Evolutionary conservation across 139 green algal species (phyloP).

Genomic region (Dunaliella sp.): DNA sequence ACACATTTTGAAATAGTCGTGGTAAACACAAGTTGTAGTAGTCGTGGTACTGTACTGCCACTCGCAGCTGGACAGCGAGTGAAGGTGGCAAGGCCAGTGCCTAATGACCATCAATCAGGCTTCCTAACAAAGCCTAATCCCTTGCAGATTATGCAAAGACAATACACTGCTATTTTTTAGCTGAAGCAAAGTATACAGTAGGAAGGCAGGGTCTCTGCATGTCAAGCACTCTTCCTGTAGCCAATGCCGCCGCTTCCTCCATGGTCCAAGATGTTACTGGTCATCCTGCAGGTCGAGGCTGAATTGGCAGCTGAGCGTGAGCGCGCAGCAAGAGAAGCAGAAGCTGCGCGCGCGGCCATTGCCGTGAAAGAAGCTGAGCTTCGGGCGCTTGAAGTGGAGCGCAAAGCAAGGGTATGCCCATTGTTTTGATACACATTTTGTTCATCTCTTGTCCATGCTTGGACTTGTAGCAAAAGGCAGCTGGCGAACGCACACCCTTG

Average conservation of each 20-base stretch:
- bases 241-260: not conserved
- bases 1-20: no score
- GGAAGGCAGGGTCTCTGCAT: not conserved
- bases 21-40: no score
- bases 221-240: not conserved
- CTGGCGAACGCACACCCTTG: no score
- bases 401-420: constrained; percentile 30
- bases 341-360: constrained; percentile 40
- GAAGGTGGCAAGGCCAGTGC: no score
- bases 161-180: not conserved
- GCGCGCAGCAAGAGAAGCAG: constrained; percentile 36
- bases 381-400: constrained; percentile 37
- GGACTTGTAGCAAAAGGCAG: no score
- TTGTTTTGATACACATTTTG: no score
- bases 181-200: not conserved
- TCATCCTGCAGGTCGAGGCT: constrained; percentile 50
- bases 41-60: no score
- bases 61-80: no score
- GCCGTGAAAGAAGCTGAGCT: constrained; percentile 56
- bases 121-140: not conserved
- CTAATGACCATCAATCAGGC: not conserved
- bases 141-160: not conserved
- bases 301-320: constrained; percentile 54
- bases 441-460: no score
- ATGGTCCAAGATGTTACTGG: not conserved